Evolutionary conservation across 2,329 filamentous ascomycete genomes (phyloP), one percentile per base, ranked within the genome.

Genomic region (Claviceps citrina): DNA sequence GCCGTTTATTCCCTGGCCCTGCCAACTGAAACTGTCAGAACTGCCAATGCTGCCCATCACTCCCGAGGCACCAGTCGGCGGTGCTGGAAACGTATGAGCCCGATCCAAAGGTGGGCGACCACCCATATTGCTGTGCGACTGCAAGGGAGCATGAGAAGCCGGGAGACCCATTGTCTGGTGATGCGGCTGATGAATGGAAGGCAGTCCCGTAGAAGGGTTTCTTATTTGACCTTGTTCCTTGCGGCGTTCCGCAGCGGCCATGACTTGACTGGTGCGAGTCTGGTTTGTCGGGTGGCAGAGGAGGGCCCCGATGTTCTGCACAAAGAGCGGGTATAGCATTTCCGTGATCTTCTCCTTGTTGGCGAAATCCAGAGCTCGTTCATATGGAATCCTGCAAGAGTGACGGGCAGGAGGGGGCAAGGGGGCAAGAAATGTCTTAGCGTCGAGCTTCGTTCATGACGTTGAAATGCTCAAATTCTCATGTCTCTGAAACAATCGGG

Each of bases 331-430:
- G 60, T 96, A 98, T 40, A 96, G 66, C 36, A 87, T 67, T 62
- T 96, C 89, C 0, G 91, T 96, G 47, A 96, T 98, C 66, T 96
- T 96, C 63, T 98, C 91, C 71, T 95, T 96, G 67, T 98, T 98
- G 48, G 91, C 91, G 58, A 98, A 96, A 53, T 96, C 91, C 40
- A 98, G 67, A n/a, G 91, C 91, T 49, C 91, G 81, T 51, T 96
- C 91, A 53, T 93, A 96, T 2, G 91, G 91, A 54, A 98, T 98
- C 87, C 87, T 95, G 51, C 15, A 32, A 22, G 19, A 7, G 15
- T 3, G 13, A 24, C 22, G 22, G 5, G n/a, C n/a, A n/a, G n/a
- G 15, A 32, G 18, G 13, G 31, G 19, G 19, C n/a, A 22, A 8
- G 19, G 18, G 3, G 16, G 9, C 31, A 31, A 24, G 10, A 13